phyloP scores from a whole-genome alignment of 2,329 filamentous ascomycete genomes.

The Acrocalymma vagum region DNA sequence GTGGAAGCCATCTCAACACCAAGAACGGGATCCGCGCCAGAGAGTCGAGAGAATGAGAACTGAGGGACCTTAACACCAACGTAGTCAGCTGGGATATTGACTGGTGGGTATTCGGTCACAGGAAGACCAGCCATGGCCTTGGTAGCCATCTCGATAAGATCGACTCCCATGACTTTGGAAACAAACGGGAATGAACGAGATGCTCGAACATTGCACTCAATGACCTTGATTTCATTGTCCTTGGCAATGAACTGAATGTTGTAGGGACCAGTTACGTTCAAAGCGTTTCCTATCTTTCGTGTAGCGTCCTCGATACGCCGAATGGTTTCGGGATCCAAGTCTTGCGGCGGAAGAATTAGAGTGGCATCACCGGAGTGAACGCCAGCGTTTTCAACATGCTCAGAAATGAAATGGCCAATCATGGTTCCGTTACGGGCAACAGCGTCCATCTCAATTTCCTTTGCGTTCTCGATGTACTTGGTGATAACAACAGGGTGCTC shows the following conservation, averaged over 20 bases:
- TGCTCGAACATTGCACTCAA: conserved; percentile 97
- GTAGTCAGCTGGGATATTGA: conserved; percentile 78
- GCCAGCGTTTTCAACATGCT: conserved; percentile 98
- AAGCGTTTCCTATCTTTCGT: conserved; percentile 89
- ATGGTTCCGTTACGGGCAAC: conserved; percentile 90
- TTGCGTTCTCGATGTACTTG: conserved; percentile 99
- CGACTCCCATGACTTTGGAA: conserved; percentile 97
- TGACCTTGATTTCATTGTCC: conserved; percentile 99
- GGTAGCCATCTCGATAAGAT: conserved; percentile 98
- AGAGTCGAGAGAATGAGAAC: conserved; percentile 97
- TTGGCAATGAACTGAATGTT: conserved; percentile 99
- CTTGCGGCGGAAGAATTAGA: conserved; percentile 91
- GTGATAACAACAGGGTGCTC: conserved; percentile 98
- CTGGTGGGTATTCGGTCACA: conserved; percentile 81
- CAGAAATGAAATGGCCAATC: conserved; percentile 95
- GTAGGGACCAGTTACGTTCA: conserved; percentile 96
- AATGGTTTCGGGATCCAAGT: conserved; percentile 88
- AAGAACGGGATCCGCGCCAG: conserved; percentile 92
- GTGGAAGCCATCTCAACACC: conserved; percentile 99
- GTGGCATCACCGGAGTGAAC: conserved; percentile 98
- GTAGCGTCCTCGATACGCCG: conserved; percentile 93
- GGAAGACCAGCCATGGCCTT: conserved; percentile 92
- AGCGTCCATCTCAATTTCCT: conserved; percentile 99
- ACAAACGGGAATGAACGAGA: conserved; percentile 98
- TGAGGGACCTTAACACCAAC: conserved; percentile 98